Percentiles rank a stretch among this genome's conserved stretches.
Conservation (phyloP, 805 yeast genomes). For the Priceomyces haplophilus region DNA sequence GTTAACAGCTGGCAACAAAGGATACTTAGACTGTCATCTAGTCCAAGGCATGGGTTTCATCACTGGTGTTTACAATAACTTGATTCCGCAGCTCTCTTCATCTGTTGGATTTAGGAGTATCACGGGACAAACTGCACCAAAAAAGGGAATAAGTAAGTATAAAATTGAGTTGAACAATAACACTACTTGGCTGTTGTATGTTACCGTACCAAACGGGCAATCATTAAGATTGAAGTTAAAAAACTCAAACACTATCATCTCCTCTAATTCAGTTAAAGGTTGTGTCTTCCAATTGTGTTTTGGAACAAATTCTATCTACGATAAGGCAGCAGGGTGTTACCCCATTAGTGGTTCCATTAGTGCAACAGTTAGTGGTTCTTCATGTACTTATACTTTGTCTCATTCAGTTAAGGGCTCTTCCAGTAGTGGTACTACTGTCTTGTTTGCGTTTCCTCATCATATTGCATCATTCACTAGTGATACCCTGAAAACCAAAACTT, state of each 20-base stretch:
- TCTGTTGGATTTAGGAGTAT: conserved; percentile 7
- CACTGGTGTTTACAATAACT: conserved; percentile 51
- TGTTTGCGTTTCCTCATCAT: conserved; percentile 73
- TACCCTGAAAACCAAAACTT: conserved; percentile 26
- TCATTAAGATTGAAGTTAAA: conserved; percentile 23
- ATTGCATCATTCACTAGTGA: conserved; percentile 39
- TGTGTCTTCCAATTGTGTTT: conserved; percentile 25
- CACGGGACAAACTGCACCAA: conserved; percentile 8
- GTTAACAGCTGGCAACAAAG: conserved; percentile 6
- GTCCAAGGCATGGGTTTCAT: conserved; percentile 78
- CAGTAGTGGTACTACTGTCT: conserved; percentile 40
- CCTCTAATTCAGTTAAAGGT: conserved; percentile 14
- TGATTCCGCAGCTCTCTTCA: conserved; percentile 9
- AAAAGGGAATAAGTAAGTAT: conserved; percentile 13
- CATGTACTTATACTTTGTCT: conserved; percentile 36
- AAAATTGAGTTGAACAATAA: conserved; percentile 13
- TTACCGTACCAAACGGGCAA: conserved; percentile 22
- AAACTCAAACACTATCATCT: conserved; percentile 17
- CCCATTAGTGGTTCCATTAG: conserved; percentile 46
- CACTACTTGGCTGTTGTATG: conserved; percentile 16
- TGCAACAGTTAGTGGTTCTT: conserved; percentile 27
- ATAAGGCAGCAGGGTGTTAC: conserved; percentile 61
- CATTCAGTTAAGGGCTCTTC: conserved; percentile 47
- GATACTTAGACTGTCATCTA: conserved; percentile 36
- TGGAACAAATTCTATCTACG: conserved; percentile 39